Evolutionary conservation across 176 grass and related monocot genomes (phyloP), one percentile per base, ranked within the genome.

Genomic region (Secale cereale): DNA sequence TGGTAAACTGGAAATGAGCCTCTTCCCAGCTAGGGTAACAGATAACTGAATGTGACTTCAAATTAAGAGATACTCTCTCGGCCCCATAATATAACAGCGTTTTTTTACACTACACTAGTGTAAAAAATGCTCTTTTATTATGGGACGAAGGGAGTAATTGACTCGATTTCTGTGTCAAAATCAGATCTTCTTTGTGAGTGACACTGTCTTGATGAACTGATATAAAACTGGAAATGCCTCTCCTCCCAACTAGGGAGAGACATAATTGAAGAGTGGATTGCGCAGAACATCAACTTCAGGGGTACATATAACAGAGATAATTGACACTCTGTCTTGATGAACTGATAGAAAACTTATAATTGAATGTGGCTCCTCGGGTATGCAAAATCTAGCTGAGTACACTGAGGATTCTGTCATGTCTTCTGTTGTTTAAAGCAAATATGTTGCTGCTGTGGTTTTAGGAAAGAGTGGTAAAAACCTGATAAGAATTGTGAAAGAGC

Each of bases 1-100:
- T 69, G 31, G n/a, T n/a, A n/a, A n/a, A n/a, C n/a, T n/a, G n/a
- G n/a, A 71, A 86, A 65, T 86, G 29, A 4, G 33, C 60, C 14
- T 63, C 30, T 74, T 75, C 2, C 29, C 52, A 52, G 45, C n/a
- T 25, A 56, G 52, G 7, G 19, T 76, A 67, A 29, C 8, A 46
- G 8, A 79, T 33, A 45, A 60, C 4, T 59, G 77, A 43, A n/a
- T 22, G 20, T 74, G 32, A 71, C 5, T 56, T 45, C 0, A 56
- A 8, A 56, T 54, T 22, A 8, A 56, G 52, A 56, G 52, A 56
- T 22, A n/a, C n/a, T n/a, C n/a, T n/a, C n/a, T n/a, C n/a, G n/a
- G n/a, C n/a, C n/a, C n/a, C n/a, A n/a, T n/a, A n/a, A n/a, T n/a
- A n/a, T n/a, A n/a, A n/a, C n/a, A n/a, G n/a, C n/a, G n/a, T n/a